A percentile compares a stretch with the other conserved stretches of the same genome.
These are phyloP conservation scores for Populus deltoides DNA, from an alignment of 345 rosid genomes.

Conservation along the genomic window DNA sequence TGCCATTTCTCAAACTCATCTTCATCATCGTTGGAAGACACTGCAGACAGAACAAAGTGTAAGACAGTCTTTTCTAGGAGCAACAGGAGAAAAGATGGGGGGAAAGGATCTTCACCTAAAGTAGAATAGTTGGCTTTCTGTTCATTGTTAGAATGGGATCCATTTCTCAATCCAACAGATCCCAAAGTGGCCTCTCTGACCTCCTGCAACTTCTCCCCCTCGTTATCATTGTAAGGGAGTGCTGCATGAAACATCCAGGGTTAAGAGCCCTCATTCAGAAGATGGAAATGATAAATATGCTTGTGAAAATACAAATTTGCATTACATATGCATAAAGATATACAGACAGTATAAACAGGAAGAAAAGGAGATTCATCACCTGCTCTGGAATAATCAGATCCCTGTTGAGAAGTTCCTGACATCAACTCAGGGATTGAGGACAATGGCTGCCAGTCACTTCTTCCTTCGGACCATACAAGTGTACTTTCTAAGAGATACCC, in stretches of 20 bases:
- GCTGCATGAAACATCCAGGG: constrained; percentile 18
- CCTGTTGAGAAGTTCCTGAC: constrained; percentile 43
- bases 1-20: constrained; percentile 93
- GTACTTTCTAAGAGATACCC: constrained; percentile 72
- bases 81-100: not conserved
- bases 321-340: not conserved
- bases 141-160: constrained; percentile 20
- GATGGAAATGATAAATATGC: not conserved
- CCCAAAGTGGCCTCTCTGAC: constrained; percentile 5
- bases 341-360: not conserved
- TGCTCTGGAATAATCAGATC: constrained; percentile 25
- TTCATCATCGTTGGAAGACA: constrained; percentile 35
- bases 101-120: constrained; percentile 9
- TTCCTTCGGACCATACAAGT: constrained; percentile 82
- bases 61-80: constrained; percentile 3
- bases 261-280: constrained; percentile 6
- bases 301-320: not conserved
- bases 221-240: constrained; percentile 5
- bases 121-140: constrained; percentile 16
- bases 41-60: constrained; percentile 43
- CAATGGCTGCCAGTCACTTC: constrained; percentile 79
- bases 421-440: constrained; percentile 63
- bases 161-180: constrained; percentile 18
- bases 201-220: constrained; percentile 8
- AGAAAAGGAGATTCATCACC: constrained; percentile 31